Conservation (phyloP, 2,329 filamentous ascomycete species). For the Talaromyces verruculosus region DNA sequence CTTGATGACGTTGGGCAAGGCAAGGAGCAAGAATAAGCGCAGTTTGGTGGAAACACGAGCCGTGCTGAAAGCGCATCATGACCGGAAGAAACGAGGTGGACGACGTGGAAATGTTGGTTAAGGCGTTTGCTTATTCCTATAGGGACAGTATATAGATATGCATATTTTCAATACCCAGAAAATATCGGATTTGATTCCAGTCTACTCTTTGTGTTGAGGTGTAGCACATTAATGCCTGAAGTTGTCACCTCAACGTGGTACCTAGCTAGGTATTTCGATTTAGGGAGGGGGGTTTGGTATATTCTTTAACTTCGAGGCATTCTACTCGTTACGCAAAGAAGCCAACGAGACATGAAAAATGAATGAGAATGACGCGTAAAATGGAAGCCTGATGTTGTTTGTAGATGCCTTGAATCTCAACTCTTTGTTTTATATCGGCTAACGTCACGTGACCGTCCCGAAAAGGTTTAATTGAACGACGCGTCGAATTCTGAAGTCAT, state of each 20-base stretch:
- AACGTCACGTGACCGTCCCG: constrained; percentile 17
- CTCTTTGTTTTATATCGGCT: not conserved
- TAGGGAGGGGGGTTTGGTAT: no score
- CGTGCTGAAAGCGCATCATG: constrained; percentile 76
- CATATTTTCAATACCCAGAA: not conserved
- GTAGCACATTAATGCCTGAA: not conserved
- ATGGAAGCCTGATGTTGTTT: not conserved
- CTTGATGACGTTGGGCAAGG: constrained; percentile 95
- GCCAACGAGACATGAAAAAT: no score
- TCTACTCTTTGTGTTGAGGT: not conserved
- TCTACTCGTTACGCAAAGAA: no score
- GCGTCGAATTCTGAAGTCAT: constrained; percentile 23
- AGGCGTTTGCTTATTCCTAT: not conserved
- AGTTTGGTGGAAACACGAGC: constrained; percentile 83
- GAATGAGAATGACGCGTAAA: not conserved
- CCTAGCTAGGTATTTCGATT: no score
- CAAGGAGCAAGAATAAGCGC: constrained; percentile 91
- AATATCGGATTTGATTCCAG: not conserved
- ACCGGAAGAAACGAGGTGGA: constrained; percentile 80
- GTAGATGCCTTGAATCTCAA: not conserved
- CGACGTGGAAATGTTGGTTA: constrained; percentile 65
- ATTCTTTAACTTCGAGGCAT: no score
- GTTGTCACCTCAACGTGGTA: not conserved
- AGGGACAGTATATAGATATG: not conserved
- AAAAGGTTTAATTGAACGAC: constrained; percentile 29